A percentile compares a stretch with the other conserved stretches of the same genome.
Evolutionary conservation across 805 yeast genomes (phyloP).

Genomic region (Schwanniomyces pseudopolymorphus): DNA sequence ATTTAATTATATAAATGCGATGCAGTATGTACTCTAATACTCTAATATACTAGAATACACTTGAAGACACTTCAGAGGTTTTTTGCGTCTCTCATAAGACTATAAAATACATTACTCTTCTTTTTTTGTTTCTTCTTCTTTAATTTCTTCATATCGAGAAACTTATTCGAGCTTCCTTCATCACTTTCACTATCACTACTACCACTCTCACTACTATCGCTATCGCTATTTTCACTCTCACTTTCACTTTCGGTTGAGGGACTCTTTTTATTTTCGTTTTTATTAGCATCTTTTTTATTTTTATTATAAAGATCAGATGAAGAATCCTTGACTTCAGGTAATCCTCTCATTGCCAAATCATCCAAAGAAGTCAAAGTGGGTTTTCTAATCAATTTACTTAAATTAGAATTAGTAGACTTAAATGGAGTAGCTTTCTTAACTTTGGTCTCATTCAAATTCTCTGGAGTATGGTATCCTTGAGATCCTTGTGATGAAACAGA

Average conservation of each 20-base stretch:
- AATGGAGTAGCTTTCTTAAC: background rate
- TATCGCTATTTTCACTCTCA: slow-evolving; percentile 9
- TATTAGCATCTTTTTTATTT: background rate
- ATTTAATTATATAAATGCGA: slow-evolving; percentile 2
- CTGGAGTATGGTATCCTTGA: slow-evolving; percentile 6
- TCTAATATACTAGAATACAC: background rate
- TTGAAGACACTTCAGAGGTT: background rate
- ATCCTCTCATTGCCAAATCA: slow-evolving; percentile 61
- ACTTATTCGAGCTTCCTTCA: slow-evolving; percentile 12
- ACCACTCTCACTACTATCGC: slow-evolving; percentile 12
- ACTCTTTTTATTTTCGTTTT: slow-evolving; percentile 3
- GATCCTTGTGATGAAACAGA: slow-evolving; percentile 5
- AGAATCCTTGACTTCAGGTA: slow-evolving; percentile 64
- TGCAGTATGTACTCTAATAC: background rate
- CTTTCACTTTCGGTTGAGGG: slow-evolving; percentile 5
- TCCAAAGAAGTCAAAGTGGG: slow-evolving; percentile 52
- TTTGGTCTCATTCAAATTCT: background rate
- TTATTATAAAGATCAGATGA: background rate
- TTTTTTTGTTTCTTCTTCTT: slow-evolving; percentile 16
- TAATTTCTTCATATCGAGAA: slow-evolving; percentile 24
- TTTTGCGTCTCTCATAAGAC: slow-evolving; percentile 29
- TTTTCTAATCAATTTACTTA: slow-evolving; percentile 12
- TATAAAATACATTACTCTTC: slow-evolving; percentile 28
- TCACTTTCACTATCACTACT: slow-evolving; percentile 14
- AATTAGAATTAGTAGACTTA: background rate